These are phyloP conservation scores for Abelmoschus esculentus DNA, from an alignment of 345 rosid genomes.

Conservation along the genomic window DNA sequence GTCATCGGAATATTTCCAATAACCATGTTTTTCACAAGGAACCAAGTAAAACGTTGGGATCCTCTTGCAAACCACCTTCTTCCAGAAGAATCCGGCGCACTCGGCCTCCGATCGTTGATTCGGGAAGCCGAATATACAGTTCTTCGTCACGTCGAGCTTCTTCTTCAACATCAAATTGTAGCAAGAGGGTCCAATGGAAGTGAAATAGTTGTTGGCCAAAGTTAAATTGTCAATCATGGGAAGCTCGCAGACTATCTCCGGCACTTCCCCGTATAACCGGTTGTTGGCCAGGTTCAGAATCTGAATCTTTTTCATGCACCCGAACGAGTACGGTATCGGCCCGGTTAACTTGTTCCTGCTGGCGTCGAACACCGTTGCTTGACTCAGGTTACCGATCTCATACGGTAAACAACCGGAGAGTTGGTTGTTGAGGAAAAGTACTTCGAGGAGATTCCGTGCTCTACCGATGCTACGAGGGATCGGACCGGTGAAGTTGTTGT, in stretches of 20 bases:
- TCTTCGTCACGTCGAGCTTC: constrained; percentile 33
- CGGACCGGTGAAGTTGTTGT: constrained; percentile 37
- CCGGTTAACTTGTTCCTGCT: constrained; percentile 39
- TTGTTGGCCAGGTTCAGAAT: constrained; percentile 32
- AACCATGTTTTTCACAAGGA: constrained; percentile 27
- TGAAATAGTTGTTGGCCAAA: constrained; percentile 44
- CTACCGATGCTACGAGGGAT: constrained; percentile 46
- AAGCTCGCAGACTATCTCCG: constrained; percentile 42
- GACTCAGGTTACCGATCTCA: constrained; percentile 38
- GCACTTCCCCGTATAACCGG: constrained; percentile 35
- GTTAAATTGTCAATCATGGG: constrained; percentile 24
- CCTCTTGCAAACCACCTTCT: constrained; percentile 7
- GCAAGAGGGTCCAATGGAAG: constrained; percentile 47
- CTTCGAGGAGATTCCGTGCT: constrained; percentile 32
- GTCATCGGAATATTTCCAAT: not conserved
- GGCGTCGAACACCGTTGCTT: constrained; percentile 33
- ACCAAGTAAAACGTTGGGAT: constrained; percentile 14
- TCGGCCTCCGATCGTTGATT: constrained; percentile 25
- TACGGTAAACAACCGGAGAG: constrained; percentile 49
- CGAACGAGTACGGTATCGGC: constrained; percentile 47
- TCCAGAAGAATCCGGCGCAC: constrained; percentile 28
- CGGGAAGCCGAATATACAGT: constrained; percentile 51
- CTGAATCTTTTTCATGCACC: constrained; percentile 35
- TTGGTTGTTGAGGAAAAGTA: constrained; percentile 40
- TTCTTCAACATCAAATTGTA: constrained; percentile 23